A percentile compares a stretch with the other conserved stretches of the same genome.
Evolutionary conservation across 331 rosid genomes (phyloP).

Genomic region (Cucumis variabilis): DNA sequence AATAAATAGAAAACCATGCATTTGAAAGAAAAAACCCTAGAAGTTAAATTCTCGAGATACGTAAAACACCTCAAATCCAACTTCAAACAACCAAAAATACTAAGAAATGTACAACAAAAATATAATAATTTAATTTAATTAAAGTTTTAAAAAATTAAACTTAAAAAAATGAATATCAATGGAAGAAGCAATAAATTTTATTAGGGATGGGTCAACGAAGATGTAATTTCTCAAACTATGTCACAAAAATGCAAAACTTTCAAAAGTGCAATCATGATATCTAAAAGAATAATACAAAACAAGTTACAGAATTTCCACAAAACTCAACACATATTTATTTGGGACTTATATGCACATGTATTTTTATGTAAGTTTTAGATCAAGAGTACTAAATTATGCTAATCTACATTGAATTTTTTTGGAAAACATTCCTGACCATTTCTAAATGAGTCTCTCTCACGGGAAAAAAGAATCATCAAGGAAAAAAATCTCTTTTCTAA

Average conservation of each 20-base stretch:
- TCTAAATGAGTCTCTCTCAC: background rate
- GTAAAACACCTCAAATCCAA: conserved; percentile 32
- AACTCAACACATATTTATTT: no score
- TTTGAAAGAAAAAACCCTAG: conserved; percentile 56
- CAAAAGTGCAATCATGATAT: no score
- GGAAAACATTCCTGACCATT: background rate
- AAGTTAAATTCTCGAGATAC: conserved; percentile 46
- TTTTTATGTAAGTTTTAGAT: background rate
- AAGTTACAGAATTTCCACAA: no score
- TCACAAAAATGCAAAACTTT: no score
- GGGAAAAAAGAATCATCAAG: conserved; percentile 2
- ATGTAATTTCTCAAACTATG: no score
- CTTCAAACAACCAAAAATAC: conserved; percentile 35
- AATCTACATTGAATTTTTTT: background rate
- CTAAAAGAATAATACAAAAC: no score
- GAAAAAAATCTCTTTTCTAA: conserved; percentile 75
- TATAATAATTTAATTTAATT: conserved; percentile 33
- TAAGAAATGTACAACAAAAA: conserved; percentile 38
- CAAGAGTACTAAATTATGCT: background rate
- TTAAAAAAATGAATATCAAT: no score
- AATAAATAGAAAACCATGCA: background rate
- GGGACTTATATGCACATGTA: background rate
- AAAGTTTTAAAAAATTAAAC: background rate
- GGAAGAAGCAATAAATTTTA: no score
- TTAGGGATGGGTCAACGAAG: no score